A percentile compares a stretch with the other conserved stretches of the same genome.
Conservation (phyloP, 176 grass and related monocot genomes). For the Panicum miliaceum region DNA sequence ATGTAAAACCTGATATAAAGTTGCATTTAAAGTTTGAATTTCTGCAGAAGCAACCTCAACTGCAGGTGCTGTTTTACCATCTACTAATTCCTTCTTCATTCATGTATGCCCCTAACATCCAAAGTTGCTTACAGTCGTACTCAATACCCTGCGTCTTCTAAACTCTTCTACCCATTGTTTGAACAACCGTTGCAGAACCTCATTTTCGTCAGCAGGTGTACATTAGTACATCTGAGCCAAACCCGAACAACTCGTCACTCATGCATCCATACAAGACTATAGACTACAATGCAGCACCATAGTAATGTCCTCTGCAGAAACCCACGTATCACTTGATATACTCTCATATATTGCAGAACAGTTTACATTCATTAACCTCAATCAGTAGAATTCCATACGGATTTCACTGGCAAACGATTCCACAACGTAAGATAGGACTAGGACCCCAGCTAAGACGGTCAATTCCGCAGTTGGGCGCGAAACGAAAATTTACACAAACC, state of each 20-base stretch:
- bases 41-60: not conserved
- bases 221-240: not conserved
- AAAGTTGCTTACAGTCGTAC: not conserved
- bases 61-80: not conserved
- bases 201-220: not conserved
- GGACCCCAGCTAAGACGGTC: not conserved
- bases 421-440: slow-evolving; percentile 1
- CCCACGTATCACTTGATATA: not conserved
- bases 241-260: not conserved
- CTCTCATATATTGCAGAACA: not conserved
- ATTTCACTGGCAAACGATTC: not conserved
- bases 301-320: not conserved
- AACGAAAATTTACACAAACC: slow-evolving; percentile 18
- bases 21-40: not conserved
- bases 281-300: not conserved
- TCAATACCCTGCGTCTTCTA: not conserved
- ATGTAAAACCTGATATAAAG: not conserved
- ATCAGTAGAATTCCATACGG: not conserved
- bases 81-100: not conserved
- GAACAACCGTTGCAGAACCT: not conserved
- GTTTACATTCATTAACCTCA: not conserved
- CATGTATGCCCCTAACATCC: not conserved
- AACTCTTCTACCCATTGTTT: not conserved
- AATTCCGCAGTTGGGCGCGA: not conserved
- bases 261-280: not conserved